Evolutionary conservation across 768 basidiomycete genomes (phyloP).

Genomic region (Sporobolomyces pararoseus): DNA sequence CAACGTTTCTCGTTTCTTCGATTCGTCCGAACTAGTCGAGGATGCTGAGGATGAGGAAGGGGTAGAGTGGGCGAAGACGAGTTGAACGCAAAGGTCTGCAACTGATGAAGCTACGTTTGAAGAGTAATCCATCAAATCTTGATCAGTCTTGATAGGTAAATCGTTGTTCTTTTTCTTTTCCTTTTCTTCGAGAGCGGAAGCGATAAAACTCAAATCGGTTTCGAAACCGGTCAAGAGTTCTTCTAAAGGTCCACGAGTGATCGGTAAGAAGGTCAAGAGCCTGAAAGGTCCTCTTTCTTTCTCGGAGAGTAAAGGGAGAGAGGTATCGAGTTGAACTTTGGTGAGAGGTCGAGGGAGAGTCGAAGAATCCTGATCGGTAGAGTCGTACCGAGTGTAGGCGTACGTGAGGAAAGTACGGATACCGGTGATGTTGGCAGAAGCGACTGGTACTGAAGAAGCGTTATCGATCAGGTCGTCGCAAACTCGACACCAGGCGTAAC

Average conservation of each 20-base stretch:
- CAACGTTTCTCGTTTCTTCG: neutral
- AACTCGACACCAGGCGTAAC: slow-evolving; percentile 45
- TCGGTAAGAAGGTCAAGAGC: slow-evolving; percentile 27
- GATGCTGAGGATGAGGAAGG: neutral
- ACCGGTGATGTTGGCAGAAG: slow-evolving; percentile 23
- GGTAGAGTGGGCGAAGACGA: slow-evolving; percentile 46
- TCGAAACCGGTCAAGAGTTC: slow-evolving; percentile 42
- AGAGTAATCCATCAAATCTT: slow-evolving; percentile 49
- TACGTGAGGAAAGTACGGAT: slow-evolving; percentile 28
- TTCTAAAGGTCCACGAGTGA: slow-evolving; percentile 34
- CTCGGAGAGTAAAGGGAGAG: slow-evolving; percentile 26
- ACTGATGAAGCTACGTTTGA: slow-evolving; percentile 51
- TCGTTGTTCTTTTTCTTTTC: neutral
- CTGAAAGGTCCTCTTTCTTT: slow-evolving; percentile 38
- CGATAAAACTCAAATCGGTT: slow-evolving; percentile 38
- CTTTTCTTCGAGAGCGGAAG: neutral
- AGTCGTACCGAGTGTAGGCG: slow-evolving; percentile 8
- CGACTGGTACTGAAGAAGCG: slow-evolving; percentile 28
- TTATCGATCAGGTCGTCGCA: slow-evolving; percentile 44
- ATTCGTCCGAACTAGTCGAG: neutral
- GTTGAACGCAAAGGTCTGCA: slow-evolving; percentile 50
- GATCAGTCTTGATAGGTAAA: slow-evolving; percentile 45
- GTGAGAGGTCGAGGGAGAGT: neutral
- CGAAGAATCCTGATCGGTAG: neutral
- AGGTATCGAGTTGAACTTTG: neutral